Base-by-base conservation (phyloP, 1,284 basidiomycete species). In the Moesziomyces sp. region DNA sequence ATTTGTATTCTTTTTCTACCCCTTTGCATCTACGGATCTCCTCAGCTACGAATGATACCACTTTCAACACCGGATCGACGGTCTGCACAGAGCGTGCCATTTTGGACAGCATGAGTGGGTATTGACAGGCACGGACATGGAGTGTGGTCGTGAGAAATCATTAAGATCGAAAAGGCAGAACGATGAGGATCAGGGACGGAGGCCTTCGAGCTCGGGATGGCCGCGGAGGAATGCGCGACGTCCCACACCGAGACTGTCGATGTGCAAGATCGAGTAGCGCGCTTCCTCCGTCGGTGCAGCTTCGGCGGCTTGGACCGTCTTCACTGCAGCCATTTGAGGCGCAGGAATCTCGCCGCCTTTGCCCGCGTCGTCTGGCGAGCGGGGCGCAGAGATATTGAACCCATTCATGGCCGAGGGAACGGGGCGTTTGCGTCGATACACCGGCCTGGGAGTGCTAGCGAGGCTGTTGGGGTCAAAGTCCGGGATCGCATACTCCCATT, bases 401-500 rank as follows among this genome's bases (percentile, higher is more conserved):
- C 74, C 74, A 26, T 56, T 65, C 28, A 46, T 16, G 26, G 62
- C 46, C 14, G 61, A 75, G 5, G 76, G 77, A 4, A 71, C 42
- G 0, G 74, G 67, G 14, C 63, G 21, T 48, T 74, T 76, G 26
- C 77, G 68, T 28, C 77, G 59, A 21, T 79, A 79, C 13, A 79
- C 21, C 13, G 77, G 77, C 13, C 77, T 53, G 13, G 77, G 76
- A 18, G 77, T 79, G 34, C 46, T 52, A 11, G 50, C 55, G 13
- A 77, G 48, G 11, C 52, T 56, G 47, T 55, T 57, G 14, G 75
- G 72, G 49, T 75, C 72, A 26, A 76, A 79, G 3, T 77, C 72
- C 9, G 77, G 77, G 18, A 73, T 67, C 5, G 59, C 65, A 49
- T 73, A 78, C 26, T 79, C 77, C 73, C 73, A 79, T 18, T 73